A percentile compares a stretch with the other conserved stretches of the same genome.
These are phyloP conservation scores for Linum trigynum DNA, from an alignment of 345 rosid species.

Conservation along the genomic window DNA sequence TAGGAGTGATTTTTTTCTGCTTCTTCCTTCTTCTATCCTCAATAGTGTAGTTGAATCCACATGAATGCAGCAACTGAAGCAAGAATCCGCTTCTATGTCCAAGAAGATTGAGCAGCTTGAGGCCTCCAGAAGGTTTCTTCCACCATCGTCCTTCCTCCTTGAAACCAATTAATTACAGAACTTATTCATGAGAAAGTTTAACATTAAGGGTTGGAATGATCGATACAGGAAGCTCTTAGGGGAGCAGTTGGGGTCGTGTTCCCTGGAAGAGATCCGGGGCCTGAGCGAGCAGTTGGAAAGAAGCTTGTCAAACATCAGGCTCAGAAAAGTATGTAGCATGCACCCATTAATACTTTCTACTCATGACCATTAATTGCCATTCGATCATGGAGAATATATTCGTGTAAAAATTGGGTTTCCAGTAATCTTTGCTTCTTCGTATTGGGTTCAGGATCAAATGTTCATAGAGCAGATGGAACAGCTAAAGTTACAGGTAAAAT, in stretches of 20 bases:
- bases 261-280: slow-evolving; percentile 17
- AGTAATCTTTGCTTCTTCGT: neutral
- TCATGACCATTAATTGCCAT: neutral
- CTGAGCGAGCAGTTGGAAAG: slow-evolving; percentile 13
- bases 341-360: neutral
- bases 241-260: slow-evolving; percentile 15
- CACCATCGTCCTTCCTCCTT: neutral
- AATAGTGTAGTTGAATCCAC: neutral
- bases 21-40: neutral
- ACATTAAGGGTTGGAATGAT: neutral
- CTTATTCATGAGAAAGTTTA: neutral
- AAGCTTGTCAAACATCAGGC: slow-evolving; percentile 16
- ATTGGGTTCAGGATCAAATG: slow-evolving; percentile 13
- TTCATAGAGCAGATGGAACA: slow-evolving; percentile 16
- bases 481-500: slow-evolving; percentile 16
- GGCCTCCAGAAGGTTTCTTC: slow-evolving; percentile 34
- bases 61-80: slow-evolving; percentile 34
- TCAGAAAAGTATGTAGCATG: slow-evolving; percentile 14
- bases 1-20: no score
- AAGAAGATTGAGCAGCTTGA: slow-evolving; percentile 47
- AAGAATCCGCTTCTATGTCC: slow-evolving; percentile 30
- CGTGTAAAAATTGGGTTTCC: neutral
- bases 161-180: neutral
- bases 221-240: slow-evolving; percentile 18
- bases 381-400: neutral